Base-by-base conservation (phyloP, 768 basidiomycete genomes). In the Pisolithus orientalis region DNA sequence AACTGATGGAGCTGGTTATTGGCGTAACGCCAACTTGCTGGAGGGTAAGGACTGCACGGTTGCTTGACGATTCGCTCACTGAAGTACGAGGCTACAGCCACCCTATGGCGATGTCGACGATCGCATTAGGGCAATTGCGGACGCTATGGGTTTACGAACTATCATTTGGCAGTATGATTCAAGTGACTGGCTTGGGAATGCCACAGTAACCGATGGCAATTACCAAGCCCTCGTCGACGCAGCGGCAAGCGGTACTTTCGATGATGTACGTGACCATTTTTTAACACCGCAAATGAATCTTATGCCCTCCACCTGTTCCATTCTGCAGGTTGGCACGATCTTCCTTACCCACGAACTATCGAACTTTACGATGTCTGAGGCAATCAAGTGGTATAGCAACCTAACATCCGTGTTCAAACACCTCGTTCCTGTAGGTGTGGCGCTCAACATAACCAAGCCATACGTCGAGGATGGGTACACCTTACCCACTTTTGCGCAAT, bases 81-180 rank as follows among this genome's bases (percentile, higher is more conserved):
- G 38, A 10, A 38, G 25, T 27, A 3, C 29, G 3, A 27, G 28
- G 21, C 37, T 16, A 16, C 51, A 80, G 79, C 82, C 84, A 32
- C 83, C 84, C 1, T 84, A 71, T 55, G 84, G 84, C 39, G 84
- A 85, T 53, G 71, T 85, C 21, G 90, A 92, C 40, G 83, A 85
- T 66, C 85, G 90, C 49, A 80, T 92, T 39, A 80, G 90, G 32
- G 73, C 79, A 34, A 84, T 92, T 51, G 80, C 84, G 2, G 62
- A 80, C 24, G 82, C 75, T 7, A 79, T 92, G 57, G 82, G 82
- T 37, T 70, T 91, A 16, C 78, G 77, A 10, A 87, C 86, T 2
- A 74, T 92, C 61, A 71, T 91, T 45, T 92, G 90, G 90, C 64
- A 73, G 57, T 81, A 76, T 54, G 83, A 86, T 59, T 78, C 82